Base-by-base conservation (phyloP, 2,329 filamentous ascomycete species). In the Stachybotrys echinatus region DNA sequence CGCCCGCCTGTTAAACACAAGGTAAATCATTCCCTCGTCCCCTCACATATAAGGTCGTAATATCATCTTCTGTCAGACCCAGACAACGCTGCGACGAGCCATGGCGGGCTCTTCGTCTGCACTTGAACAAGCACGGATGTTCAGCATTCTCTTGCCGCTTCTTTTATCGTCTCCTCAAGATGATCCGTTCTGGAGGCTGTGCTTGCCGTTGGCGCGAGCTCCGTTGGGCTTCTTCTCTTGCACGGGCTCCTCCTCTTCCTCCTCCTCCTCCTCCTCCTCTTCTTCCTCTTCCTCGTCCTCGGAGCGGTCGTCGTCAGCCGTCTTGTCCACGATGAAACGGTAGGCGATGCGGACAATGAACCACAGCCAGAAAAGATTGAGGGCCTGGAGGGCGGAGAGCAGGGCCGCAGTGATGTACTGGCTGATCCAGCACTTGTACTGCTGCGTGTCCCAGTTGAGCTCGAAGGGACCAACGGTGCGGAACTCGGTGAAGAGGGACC, bases 301-400 rank as follows among this genome's bases (percentile, higher is more conserved):
- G 53, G 85, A 89, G 54, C 88, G 78, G 54, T 90, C 88, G 61
- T 92, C 88, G 47, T 84, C 79, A 31, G 77, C 78, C 19, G 76
- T 74, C 48, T 80, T 78, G 59, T 78, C 79, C 40, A 80, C 74
- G 18, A 87, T 72, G 57, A 89, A 87, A 52, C 87, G 78, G 60
- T 84, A 88, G 44, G 85, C 85, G 55, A 92, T 89, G 55, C 87
- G 78, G 52, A 87, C 65, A 60, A 92, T 90, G 67, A 86, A 83
- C 68, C 84, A 89, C 51, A 91, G 79, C 88, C 88, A 92, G 71
- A 92, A 90, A 10, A 92, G 66, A 65, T 92, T 92, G 48, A 92
- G 76, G 2, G 83, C 80, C 68, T 92, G 88, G 31, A 92, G 75
- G 4, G 76, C 73, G 4, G 81, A 75, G 6, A 92, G 77, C 22